phyloP scores from a whole-genome alignment of 2,329 filamentous ascomycete genomes.

The Trichoderma afroharzianum region DNA sequence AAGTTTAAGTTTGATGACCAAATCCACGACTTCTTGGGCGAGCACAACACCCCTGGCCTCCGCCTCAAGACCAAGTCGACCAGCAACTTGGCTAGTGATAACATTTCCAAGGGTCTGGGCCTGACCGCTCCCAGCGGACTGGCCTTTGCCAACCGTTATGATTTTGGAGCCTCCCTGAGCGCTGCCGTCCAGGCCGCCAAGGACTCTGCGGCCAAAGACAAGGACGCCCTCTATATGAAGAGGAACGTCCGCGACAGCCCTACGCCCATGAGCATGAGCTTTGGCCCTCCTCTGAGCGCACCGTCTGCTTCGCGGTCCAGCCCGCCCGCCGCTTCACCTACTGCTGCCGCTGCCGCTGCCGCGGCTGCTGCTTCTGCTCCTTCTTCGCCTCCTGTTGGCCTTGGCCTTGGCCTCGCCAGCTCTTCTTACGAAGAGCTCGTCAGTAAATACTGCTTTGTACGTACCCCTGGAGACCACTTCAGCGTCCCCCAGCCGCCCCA shows the following conservation, averaged over 20 bases:
- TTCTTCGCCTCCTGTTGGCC: constrained; percentile 33
- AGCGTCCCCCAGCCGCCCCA: constrained; percentile 24
- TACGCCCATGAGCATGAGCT: constrained; percentile 20
- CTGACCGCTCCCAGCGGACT: constrained; percentile 59
- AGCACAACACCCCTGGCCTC: constrained; percentile 54
- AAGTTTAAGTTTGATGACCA: constrained; percentile 58
- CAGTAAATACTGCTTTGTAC: constrained; percentile 99
- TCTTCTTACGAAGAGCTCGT: constrained; percentile 94
- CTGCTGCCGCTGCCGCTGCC: not conserved
- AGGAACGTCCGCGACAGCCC: constrained; percentile 35
- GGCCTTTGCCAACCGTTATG: constrained; percentile 89
- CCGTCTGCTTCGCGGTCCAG: not conserved
- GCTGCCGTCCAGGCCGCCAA: constrained; percentile 77
- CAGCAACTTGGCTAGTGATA: constrained; percentile 60
- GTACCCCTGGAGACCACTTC: constrained; percentile 52
- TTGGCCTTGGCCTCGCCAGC: constrained; percentile 60
- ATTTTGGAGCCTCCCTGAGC: constrained; percentile 87
- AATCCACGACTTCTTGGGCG: constrained; percentile 60
- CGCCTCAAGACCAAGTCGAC: constrained; percentile 69
- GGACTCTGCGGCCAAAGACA: constrained; percentile 55
- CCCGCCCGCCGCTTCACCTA: constrained; percentile 42
- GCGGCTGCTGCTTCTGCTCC: constrained; percentile 44
- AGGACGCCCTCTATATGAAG: constrained; percentile 58
- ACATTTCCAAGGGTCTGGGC: constrained; percentile 48
- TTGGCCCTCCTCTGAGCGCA: constrained; percentile 5